Base-by-base conservation (phyloP, 75 land plant genomes). In the Sequoia sempervirens region DNA sequence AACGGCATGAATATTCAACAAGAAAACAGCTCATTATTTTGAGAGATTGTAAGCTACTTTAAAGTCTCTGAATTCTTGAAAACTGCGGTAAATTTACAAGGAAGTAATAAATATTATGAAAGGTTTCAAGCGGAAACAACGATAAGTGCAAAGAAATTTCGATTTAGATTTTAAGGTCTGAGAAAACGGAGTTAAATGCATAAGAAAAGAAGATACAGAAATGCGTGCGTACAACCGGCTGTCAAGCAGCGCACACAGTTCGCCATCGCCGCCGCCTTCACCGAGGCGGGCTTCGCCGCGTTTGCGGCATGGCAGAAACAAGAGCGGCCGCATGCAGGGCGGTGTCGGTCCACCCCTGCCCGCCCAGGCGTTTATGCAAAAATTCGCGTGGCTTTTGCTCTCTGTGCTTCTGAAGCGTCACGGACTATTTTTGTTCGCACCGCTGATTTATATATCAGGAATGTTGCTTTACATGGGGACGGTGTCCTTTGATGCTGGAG, bases 391-490 rank as follows among this genome's bases (percentile, higher is more conserved):
- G 88, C 36, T 88, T 20, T 53, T 93, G 32, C 84, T 96, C 28
- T 92, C 95, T 9, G 80, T 96, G 32, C 85, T 96, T 26, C 86
- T 96, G 69, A 87, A 93, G 69, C 89, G 97, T 14, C 98, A 89
- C 84, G 93, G 92, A 50, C 70, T 97, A 74, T 90, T 97, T 46
- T 86, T 97, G 26, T 89, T 97, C 78, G 96, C 98, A 3, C 99
- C 99, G 53, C 85, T 97, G 34, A 72, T 97, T 2, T 97, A 97
- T 78, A 90, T 97, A 75, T 84, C 95, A 17, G 90, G 92, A 14
- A 93, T 95, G 93, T 86, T 97, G 46, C 52, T 96, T 64, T 97
- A 93, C 87, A 96, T 97, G 96, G 96, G 95, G 15, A 83, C 95
- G 23, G 87, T 91, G 2, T 86, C 92, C 13, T 85, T 94, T 50